Conservation (phyloP, 1,284 basidiomycete species). For the Calocybe gambosa region DNA sequence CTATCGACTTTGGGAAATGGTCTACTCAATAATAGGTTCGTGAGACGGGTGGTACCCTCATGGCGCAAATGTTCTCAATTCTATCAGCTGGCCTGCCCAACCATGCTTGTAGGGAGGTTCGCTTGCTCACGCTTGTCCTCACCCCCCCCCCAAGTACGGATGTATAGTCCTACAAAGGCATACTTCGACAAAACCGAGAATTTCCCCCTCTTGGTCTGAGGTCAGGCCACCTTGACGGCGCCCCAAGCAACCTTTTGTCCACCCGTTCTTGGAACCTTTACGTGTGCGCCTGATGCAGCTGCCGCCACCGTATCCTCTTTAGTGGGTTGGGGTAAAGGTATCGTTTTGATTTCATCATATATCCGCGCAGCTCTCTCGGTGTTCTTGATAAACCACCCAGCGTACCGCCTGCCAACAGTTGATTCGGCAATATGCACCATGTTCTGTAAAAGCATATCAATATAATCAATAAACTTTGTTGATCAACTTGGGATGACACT, state of each 20-base stretch:
- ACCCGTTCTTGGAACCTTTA: constrained; percentile 21
- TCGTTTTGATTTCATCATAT: constrained; percentile 68
- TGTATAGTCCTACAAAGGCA: too few species aligned
- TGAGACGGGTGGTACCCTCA: not conserved
- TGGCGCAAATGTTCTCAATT: not conserved
- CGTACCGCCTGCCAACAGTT: constrained; percentile 87
- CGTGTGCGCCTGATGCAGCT: constrained; percentile 17
- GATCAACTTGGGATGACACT: not conserved
- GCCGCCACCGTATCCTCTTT: constrained; percentile 21
- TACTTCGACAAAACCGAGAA: too few species aligned
- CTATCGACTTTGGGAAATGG: not conserved
- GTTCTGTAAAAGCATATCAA: constrained; percentile 59
- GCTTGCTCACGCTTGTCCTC: not conserved
- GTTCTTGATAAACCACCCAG: constrained; percentile 96
- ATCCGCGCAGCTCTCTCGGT: constrained; percentile 86
- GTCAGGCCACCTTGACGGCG: constrained; percentile 34
- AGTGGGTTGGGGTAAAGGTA: constrained; percentile 44
- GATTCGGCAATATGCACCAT: constrained; percentile 96
- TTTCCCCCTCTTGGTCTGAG: too few species aligned
- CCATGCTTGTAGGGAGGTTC: not conserved
- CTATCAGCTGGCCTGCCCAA: not conserved
- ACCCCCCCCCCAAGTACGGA: too few species aligned
- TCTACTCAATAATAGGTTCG: not conserved
- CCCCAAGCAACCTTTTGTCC: constrained; percentile 59
- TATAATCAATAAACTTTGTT: not conserved